phyloP scores from a whole-genome alignment of 2,329 filamentous ascomycete species.

The Aphanocladium album region DNA sequence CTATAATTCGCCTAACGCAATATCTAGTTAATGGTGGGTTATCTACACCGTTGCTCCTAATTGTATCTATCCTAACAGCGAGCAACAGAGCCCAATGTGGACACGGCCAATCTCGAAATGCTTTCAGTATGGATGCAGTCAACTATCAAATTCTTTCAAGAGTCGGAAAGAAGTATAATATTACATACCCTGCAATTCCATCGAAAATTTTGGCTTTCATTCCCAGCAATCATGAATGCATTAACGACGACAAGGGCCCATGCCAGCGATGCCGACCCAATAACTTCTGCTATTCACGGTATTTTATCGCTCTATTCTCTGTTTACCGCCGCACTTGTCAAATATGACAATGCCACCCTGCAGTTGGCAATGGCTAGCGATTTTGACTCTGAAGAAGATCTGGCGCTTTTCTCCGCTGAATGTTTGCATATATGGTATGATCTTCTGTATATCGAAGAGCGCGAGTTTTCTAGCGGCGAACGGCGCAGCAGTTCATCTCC shows the following conservation, averaged over 20 bases:
- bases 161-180: slow-evolving; percentile 24
- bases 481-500: background rate
- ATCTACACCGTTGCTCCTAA: background rate
- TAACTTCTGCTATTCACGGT: background rate
- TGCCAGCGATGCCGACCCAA: background rate
- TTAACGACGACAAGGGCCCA: background rate
- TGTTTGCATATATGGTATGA: background rate
- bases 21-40: slow-evolving; percentile 31
- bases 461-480: background rate
- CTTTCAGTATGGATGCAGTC: slow-evolving; percentile 37
- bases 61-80: background rate
- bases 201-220: background rate
- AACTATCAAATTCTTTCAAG: slow-evolving; percentile 38
- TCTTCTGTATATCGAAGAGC: background rate
- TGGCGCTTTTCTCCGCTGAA: background rate
- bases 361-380: background rate
- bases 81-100: background rate
- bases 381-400: background rate
- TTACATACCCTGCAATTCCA: background rate
- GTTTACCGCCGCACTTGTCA: slow-evolving; percentile 2
- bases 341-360: background rate
- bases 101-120: slow-evolving; percentile 22
- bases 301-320: background rate
- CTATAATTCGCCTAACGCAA: slow-evolving; percentile 31
- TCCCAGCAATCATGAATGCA: background rate